Evolutionary conservation across 208 protist species (phyloP), one percentile per base, ranked within the genome.

Genomic region (Crithidia thermophila): DNA sequence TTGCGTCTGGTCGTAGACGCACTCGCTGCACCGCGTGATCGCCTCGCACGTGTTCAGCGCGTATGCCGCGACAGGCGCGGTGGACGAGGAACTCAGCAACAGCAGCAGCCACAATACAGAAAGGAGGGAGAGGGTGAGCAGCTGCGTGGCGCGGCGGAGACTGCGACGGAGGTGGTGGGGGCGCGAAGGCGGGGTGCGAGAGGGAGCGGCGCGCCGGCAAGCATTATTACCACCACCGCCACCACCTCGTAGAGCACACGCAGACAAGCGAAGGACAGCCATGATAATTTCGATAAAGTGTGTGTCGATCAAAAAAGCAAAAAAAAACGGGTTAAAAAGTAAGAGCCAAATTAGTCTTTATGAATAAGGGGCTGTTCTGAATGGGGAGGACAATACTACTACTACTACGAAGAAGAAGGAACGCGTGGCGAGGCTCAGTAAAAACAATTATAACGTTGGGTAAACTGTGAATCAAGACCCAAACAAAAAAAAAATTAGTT

Each of bases 1-100:
- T 39, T 89, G 71, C 14, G 72, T 81, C 27, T 77, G 63, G 56
- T 85, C 84, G 51, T 73, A 82, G n/a, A 89, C 74, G 53, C 84
- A 89, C 61, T 89, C 80, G 51, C 63, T 67, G 56, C 84, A 89
- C 16, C 74, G 59, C 14, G 21, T 52, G 52, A 82, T 74, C 23
- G 51, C 53, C 37, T 46, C 63, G 58, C 84, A 89, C 2, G 70
- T 55, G 52, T 85, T 79, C 30, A 65, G 50, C 14, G 60, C 51
- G 52, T 21, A 8, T 9, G 27, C 60, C 8, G 57, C 42, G 21
- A 18, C 6, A 20, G 27, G 2, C 31, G 8, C 25, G 31, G 16
- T 46, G 40, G 16, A 30, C n/a, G 47, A 53, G 28, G 4, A 34
- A 30, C 47, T 8, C 28, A 57, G 30, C 33, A 39, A 25, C n/a